Percentiles rank a stretch among this genome's conserved stretches.
Conservation (phyloP, 2,329 filamentous ascomycete genomes). For the Neonectria coccinea region DNA sequence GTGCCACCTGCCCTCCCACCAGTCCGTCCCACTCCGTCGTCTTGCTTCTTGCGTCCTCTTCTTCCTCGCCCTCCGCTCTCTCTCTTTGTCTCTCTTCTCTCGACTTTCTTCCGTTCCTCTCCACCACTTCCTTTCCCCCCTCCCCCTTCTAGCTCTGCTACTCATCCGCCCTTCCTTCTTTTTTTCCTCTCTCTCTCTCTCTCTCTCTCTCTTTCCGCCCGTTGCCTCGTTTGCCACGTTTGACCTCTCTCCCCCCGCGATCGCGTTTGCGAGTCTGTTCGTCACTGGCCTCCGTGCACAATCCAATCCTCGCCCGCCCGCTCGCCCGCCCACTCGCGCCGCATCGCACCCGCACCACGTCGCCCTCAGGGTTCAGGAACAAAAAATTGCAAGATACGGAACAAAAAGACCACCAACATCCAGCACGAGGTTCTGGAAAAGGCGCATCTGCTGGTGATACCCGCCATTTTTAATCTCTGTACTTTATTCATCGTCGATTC, state of each 20-base stretch:
- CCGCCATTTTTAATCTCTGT: conserved; percentile 45
- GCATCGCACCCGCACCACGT: conserved; percentile 23
- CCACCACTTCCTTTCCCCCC: conserved; percentile 50
- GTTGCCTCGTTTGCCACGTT: conserved; percentile 45
- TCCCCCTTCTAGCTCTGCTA: conserved; percentile 39
- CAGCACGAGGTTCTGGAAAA: conserved; percentile 42
- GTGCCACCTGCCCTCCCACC: conserved; percentile 11
- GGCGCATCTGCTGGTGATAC: conserved; percentile 47
- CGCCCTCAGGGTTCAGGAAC: conserved; percentile 18
- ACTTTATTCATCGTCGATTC: conserved; percentile 47
- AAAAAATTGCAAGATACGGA: conserved; percentile 36
- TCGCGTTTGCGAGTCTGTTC: conserved; percentile 41
- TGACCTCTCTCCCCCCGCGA: conserved; percentile 29
- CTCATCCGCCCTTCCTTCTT: conserved; percentile 47
- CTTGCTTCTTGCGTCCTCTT: conserved; percentile 43
- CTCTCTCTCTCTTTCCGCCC: conserved; percentile 44
- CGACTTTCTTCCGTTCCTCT: conserved; percentile 46
- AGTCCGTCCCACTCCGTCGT: conserved; percentile 22
- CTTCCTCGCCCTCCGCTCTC: conserved; percentile 48
- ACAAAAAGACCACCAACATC: conserved; percentile 39
- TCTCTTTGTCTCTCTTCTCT: conserved; percentile 49
- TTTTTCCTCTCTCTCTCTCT: conserved; percentile 45
- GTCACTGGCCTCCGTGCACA: conserved; percentile 31
- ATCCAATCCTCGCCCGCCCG: conserved; percentile 14
- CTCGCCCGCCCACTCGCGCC: conserved; percentile 30